Conservation (phyloP, 345 rosid species). For the Excoecaria cochinchinensis region DNA sequence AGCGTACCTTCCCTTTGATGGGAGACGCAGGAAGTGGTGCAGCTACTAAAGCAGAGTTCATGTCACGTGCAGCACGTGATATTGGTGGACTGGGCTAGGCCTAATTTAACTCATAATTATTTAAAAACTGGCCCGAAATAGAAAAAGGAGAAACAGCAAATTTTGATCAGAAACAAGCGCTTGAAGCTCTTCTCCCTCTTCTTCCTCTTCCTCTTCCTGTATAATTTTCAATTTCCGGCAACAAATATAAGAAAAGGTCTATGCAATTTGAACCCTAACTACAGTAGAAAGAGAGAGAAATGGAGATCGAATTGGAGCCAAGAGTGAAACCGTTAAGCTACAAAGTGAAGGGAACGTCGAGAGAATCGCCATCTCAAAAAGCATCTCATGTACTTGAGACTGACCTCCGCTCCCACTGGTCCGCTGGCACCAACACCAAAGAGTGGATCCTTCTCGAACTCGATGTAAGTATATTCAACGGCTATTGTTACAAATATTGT, state of each 20-base stretch:
- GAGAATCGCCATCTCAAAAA: constrained; percentile 76
- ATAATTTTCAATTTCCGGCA: constrained; percentile 1
- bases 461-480: constrained; percentile 38
- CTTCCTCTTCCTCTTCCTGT: background rate
- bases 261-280: constrained; percentile 2
- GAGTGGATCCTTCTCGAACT: constrained; percentile 90
- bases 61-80: background rate
- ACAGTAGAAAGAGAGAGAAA: constrained; percentile 11
- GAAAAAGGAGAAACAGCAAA: background rate
- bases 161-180: constrained; percentile 1
- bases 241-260: background rate
- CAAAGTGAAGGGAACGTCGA: constrained; percentile 73
- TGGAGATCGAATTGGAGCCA: constrained; percentile 78
- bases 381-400: constrained; percentile 70
- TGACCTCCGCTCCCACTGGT: constrained; percentile 89
- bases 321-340: constrained; percentile 62
- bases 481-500: background rate
- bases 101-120: background rate
- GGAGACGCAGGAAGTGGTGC: background rate
- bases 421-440: constrained; percentile 78
- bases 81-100: constrained; percentile 4
- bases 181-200: background rate
- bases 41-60: background rate
- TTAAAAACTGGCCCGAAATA: background rate
- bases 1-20: background rate